phyloP scores from a whole-genome alignment of 2,329 filamentous ascomycete genomes.

The Aspergillus persii region DNA sequence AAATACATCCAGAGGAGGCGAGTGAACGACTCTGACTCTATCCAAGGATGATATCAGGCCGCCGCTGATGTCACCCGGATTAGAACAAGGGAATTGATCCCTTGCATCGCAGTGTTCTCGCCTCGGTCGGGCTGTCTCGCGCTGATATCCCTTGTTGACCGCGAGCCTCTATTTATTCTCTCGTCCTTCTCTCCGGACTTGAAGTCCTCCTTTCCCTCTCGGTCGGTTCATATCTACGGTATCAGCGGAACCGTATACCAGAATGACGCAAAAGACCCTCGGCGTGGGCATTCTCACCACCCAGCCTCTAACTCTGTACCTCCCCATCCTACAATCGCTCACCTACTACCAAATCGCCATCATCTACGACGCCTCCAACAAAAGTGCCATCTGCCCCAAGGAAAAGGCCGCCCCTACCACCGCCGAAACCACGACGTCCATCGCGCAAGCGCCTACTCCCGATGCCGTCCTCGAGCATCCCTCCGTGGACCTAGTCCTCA shows the following conservation, averaged over 20 bases:
- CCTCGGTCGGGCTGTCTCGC: neutral
- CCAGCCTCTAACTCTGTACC: slow-evolving; percentile 52
- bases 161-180: neutral
- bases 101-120: neutral
- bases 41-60: neutral
- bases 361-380: slow-evolving; percentile 52
- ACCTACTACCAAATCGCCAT: slow-evolving; percentile 47
- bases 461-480: slow-evolving; percentile 49
- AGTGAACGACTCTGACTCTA: neutral
- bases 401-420: slow-evolving; percentile 1
- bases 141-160: neutral
- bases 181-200: neutral
- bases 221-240: neutral
- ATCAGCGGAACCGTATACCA: neutral
- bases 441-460: neutral
- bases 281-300: slow-evolving; percentile 37
- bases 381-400: neutral
- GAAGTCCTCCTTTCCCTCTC: neutral
- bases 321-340: slow-evolving; percentile 49
- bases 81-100: neutral
- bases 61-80: neutral
- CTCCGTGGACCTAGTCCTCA: slow-evolving; percentile 42
- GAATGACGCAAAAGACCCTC: slow-evolving; percentile 25
- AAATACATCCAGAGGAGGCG: neutral
- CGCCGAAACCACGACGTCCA: neutral